Evolutionary conservation across 2,329 filamentous ascomycete species (phyloP), one percentile per base, ranked within the genome.

Genomic region (Pyrenochaeta sp.): DNA sequence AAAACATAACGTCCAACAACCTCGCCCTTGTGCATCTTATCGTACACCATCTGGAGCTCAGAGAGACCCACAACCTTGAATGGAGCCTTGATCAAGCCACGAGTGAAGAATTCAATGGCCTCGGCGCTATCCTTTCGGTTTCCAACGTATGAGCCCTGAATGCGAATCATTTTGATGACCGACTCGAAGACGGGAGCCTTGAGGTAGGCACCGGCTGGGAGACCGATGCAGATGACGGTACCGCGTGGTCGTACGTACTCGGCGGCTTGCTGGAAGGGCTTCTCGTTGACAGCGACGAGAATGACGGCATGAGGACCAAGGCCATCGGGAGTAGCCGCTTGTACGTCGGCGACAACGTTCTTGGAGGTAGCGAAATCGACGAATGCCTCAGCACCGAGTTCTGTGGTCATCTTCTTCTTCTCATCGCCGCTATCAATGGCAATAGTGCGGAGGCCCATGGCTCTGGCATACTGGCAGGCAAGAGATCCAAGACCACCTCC

Each of bases 231-330:
- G 62, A 97, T 86, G 73, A 97, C 91, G 39, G 87, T 86, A 58
- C 94, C 94, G 59, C 88, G 88, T 54, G 92, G 86, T 59, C 94
- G 91, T 62, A 97, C 90, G 80, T 97, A 97, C 79, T 85, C 89
- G 47, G 91, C 88, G 42, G 94, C 94, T 82, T 97, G 93, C 82
- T 97, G 92, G 88, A 97, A 97, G 52, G 94, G 94, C 83, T 90
- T 92, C 85, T 97, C 93, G 69, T 84, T 86, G 51, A 92, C 93
- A 61, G 94, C 93, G 59, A 97, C 87, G 44, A 97, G 84, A 66
- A 97, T 84, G 61, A 94, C 93, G 39, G 92, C 93, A 72, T 96
- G 91, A 5, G 93, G 93, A 51, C 94, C 94, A 15, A 92, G 85
- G 22, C 91, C 91, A 69, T 94, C 92, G 28, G 86, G 80, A 1